A percentile compares a stretch with the other conserved stretches of the same genome.
These are phyloP conservation scores for Sporobolomyces pararoseus DNA, from an alignment of 768 basidiomycete genomes.

Conservation along the genomic window DNA sequence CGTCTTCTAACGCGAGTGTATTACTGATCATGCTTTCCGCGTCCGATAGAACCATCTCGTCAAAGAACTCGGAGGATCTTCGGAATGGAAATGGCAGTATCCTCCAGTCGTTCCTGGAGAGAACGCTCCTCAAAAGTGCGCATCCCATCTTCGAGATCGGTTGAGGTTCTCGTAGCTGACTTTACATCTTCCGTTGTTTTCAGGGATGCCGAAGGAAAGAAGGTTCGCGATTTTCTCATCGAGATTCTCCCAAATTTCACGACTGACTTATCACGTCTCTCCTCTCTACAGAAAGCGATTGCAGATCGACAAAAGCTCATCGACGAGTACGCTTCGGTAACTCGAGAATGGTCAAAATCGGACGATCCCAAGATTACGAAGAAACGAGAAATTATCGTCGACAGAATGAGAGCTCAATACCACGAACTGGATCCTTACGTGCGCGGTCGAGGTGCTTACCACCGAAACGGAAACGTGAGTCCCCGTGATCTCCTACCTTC, in stretches of 20 bases:
- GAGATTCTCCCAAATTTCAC: not conserved
- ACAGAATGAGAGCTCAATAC: conserved; percentile 41
- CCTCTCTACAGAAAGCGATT: conserved; percentile 1
- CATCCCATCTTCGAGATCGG: too few species aligned
- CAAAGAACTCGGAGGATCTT: conserved; percentile 39
- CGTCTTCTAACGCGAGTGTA: not conserved
- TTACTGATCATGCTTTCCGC: not conserved
- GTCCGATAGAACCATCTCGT: conserved; percentile 30
- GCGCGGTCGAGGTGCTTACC: conserved; percentile 34
- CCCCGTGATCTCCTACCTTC: too few species aligned
- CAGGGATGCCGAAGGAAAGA: conserved; percentile 23
- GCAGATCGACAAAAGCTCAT: conserved; percentile 21
- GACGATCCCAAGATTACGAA: not conserved
- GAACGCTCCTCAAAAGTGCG: conserved; percentile 36
- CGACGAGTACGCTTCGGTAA: conserved; percentile 30
- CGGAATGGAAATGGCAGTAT: conserved; percentile 42
- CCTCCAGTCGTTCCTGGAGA: conserved; percentile 39
- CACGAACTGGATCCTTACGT: conserved; percentile 40
- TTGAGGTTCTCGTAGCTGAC: too few species aligned
- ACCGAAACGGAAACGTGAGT: conserved; percentile 39
- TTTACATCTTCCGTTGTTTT: not conserved
- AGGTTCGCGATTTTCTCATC: not conserved
- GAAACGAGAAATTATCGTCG: conserved; percentile 23
- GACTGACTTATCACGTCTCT: not conserved
- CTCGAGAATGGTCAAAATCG: conserved; percentile 36